Base-by-base conservation (phyloP, 2,329 filamentous ascomycete species). In the Exutisphaerella laricina region DNA sequence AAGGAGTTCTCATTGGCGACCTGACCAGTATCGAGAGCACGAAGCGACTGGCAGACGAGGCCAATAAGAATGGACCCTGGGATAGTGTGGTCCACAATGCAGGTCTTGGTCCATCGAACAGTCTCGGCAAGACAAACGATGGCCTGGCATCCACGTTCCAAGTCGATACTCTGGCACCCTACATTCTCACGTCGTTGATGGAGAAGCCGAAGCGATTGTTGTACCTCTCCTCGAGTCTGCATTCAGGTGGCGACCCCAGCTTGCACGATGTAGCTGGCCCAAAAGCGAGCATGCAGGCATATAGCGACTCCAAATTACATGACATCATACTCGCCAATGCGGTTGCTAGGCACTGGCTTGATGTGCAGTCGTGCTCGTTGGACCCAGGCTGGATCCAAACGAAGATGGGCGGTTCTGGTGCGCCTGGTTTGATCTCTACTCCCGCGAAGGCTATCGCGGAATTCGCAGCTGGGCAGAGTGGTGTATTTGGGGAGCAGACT, bases 81-180 rank as follows among this genome's bases (percentile, higher is more conserved):
- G 78, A 80, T 54, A 66, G 68, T 17, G 64, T 80, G 10, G 66
- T 80, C 13, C 77, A 80, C 64, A 80, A 80, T 47, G 77, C 77
- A 0, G 77, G 75, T 2, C 50, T 77, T 1, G 59, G 58, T 17
- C 72, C 70, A 42, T 60, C 59, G 21, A 69, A 70, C 12, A 65
- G 58, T 30, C 67, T 60, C 46, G 61, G 55, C 39, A 70, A 69
- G 43, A 74, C 70, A 0, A 57, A 54, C 4, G 70, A 75, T 29
- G 68, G 67, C 7, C 64, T 77, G 16, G 70, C 74, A 0, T 64
- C 66, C 1, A 64, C 77, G 1, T 74, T 78, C 35, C 68, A 73
- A 0, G 74, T 79, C 33, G 80, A 80, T 51, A 75, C 69, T 0
- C 53, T 80, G 0, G 75, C 77, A 12, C 77, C 77, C 0, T 80